Evolutionary conservation across 1,284 basidiomycete species (phyloP), one percentile per base, ranked within the genome.

Genomic region (Puccinia triticina): DNA sequence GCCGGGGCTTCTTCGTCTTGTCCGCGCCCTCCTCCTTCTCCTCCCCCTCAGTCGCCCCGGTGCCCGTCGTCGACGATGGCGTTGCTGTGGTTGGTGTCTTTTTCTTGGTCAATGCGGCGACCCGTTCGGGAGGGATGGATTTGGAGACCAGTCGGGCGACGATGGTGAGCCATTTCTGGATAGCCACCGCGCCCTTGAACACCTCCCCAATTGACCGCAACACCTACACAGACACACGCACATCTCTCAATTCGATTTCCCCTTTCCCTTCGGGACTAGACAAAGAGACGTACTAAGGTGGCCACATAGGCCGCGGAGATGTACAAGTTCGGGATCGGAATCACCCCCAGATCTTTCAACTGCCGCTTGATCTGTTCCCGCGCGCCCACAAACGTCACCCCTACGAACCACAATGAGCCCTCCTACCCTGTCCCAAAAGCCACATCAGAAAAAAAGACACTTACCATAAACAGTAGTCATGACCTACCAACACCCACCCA

Each of bases 401-500:
- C 86, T 86, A 43, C 40, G 12, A 43, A 43, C 12, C 40, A 43
- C 4, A 43, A 43, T 43, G 12, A 43, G 40, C 12, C 40, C 40
- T 12, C 40, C 40, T n/a, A n/a, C 40, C 18, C 48, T 8, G 11
- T 43, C 66, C 32, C 3, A 40, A 69, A 14, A 29, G 32, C 5
- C 2, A 34, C 5, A 69, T 3, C 16, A 46, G 14, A 50, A 53
- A 32, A 11, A 73, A 2, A 46, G n/a, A 26, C 7, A 61, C 66
- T 79, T 67, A 86, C 96, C 96, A 87, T 99, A 99, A 53, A 99
- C 97, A 14, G 97, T 99, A 0, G 97, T 99, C 97, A 99, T 99
- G 85, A 98, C 94, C 91, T 92, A 84, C 0, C 71, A 14, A 0
- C 55, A 59, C 48, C 21, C 37, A 29, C 8, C 2, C 14, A 18